These are phyloP conservation scores for Stellera chamaejasme DNA, from an alignment of 345 rosid genomes.

Conservation along the genomic window DNA sequence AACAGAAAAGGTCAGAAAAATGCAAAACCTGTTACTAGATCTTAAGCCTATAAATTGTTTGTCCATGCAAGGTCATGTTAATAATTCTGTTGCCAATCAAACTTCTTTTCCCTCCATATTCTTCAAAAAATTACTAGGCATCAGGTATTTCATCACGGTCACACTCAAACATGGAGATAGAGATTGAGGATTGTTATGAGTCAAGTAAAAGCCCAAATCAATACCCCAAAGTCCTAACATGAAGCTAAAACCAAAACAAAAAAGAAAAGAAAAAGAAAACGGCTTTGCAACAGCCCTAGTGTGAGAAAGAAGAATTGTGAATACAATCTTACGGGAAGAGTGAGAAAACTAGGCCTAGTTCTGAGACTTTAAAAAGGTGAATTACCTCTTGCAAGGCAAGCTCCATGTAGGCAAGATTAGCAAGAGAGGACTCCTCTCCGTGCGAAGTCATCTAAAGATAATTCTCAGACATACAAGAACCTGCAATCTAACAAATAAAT, in stretches of 20 bases:
- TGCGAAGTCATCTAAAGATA: conserved; percentile 18
- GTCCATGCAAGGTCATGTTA: too few relatives aligned
- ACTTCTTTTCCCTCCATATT: too few relatives aligned
- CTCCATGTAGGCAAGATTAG: conserved; percentile 33
- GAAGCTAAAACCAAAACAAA: neutral
- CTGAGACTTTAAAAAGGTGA: neutral
- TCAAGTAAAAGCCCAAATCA: neutral
- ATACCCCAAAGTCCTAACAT: too few relatives aligned
- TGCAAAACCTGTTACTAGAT: too few relatives aligned
- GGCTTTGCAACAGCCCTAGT: neutral
- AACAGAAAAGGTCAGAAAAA: too few relatives aligned
- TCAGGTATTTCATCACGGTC: too few relatives aligned
- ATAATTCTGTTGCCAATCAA: too few relatives aligned
- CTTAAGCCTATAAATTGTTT: too few relatives aligned
- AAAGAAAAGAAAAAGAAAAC: neutral
- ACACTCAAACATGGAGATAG: too few relatives aligned
- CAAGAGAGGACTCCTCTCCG: conserved; percentile 10
- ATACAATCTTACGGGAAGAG: neutral
- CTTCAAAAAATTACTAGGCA: too few relatives aligned
- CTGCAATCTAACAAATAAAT: too few relatives aligned
- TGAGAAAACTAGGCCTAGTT: neutral
- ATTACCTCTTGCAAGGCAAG: conserved; percentile 52
- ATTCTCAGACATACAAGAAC: neutral
- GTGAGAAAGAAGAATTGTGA: neutral
- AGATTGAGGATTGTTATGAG: neutral